Percentiles rank a stretch among this genome's conserved stretches.
Conservation (phyloP, 78 protist species). For the Diacronema lutheri region DNA sequence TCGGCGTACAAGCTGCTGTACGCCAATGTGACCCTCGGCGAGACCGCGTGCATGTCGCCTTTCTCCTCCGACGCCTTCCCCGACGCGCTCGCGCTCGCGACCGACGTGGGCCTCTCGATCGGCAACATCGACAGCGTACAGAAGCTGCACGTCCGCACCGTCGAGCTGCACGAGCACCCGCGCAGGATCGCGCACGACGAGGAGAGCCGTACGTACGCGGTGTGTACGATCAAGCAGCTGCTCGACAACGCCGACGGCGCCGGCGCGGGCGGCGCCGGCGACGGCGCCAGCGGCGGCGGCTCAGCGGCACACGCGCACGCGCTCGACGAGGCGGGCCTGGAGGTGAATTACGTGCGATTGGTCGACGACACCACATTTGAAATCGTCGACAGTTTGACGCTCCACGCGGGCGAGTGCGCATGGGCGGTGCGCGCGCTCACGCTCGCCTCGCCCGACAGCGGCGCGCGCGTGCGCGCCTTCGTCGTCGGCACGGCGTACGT, state of each 20-base stretch:
- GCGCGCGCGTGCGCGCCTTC: constrained; percentile 36
- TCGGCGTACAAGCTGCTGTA: constrained; percentile 61
- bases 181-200: constrained; percentile 62
- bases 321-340: not conserved
- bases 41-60: constrained; percentile 57
- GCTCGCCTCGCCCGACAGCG: not conserved
- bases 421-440: not conserved
- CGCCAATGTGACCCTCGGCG: constrained; percentile 69
- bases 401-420: constrained; percentile 18
- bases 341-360: constrained; percentile 16
- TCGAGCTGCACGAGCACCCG: constrained; percentile 78
- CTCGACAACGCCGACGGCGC: not conserved
- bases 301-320: not conserved
- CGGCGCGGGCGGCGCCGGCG: not conserved
- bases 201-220: not conserved
- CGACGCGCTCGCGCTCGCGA: constrained; percentile 75
- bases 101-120: constrained; percentile 35
- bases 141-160: constrained; percentile 78
- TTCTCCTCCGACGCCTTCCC: constrained; percentile 62
- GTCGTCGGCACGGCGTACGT: constrained; percentile 82
- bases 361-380: constrained; percentile 76
- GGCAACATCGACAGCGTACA: constrained; percentile 86
- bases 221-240: not conserved
- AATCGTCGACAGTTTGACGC: not conserved
- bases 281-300: not conserved